A percentile compares a stretch with the other conserved stretches of the same genome.
These are phyloP conservation scores for Phytophthora sansomeana DNA, from an alignment of 352 stramenopile genomes.

Conservation along the genomic window DNA sequence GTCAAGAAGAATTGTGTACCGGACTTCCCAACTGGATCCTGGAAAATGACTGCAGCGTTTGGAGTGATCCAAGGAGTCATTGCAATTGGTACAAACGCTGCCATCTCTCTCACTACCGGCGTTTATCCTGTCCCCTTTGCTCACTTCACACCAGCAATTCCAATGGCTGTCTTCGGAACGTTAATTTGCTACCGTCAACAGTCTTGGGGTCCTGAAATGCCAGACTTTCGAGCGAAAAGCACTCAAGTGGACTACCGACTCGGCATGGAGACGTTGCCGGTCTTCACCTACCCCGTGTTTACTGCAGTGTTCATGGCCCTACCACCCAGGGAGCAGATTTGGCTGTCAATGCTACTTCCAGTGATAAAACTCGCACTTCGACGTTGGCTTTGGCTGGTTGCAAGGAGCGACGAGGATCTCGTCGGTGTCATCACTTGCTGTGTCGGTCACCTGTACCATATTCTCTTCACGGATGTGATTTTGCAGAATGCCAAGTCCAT, in stretches of 20 bases:
- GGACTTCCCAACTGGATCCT: slow-evolving; percentile 24
- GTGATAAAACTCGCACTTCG: slow-evolving; percentile 46
- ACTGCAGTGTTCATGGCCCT: slow-evolving; percentile 44
- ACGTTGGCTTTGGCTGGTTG: slow-evolving; percentile 24
- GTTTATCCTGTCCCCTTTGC: slow-evolving; percentile 52
- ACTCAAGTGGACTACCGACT: slow-evolving; percentile 37
- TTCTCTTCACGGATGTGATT: slow-evolving; percentile 49
- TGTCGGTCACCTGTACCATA: slow-evolving; percentile 50
- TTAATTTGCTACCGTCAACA: slow-evolving; percentile 24
- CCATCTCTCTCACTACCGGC: slow-evolving; percentile 15
- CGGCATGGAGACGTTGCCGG: slow-evolving; percentile 24
- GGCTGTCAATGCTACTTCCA: slow-evolving; percentile 43
- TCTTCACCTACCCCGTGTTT: slow-evolving; percentile 49
- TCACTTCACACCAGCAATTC: slow-evolving; percentile 26
- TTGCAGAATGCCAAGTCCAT: slow-evolving; percentile 54
- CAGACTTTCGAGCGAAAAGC: slow-evolving; percentile 21
- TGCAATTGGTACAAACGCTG: slow-evolving; percentile 31
- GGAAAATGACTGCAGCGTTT: slow-evolving; percentile 12
- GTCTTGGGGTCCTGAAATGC: slow-evolving; percentile 15
- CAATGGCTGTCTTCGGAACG: slow-evolving; percentile 20
- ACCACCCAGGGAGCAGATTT: slow-evolving; percentile 36
- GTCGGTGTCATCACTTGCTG: slow-evolving; percentile 39
- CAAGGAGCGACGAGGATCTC: slow-evolving; percentile 41
- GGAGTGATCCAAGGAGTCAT: slow-evolving; percentile 15
- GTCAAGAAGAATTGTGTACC: slow-evolving; percentile 40